phyloP scores from a whole-genome alignment of 441 rosid species.

The Adansonia grandidieri region DNA sequence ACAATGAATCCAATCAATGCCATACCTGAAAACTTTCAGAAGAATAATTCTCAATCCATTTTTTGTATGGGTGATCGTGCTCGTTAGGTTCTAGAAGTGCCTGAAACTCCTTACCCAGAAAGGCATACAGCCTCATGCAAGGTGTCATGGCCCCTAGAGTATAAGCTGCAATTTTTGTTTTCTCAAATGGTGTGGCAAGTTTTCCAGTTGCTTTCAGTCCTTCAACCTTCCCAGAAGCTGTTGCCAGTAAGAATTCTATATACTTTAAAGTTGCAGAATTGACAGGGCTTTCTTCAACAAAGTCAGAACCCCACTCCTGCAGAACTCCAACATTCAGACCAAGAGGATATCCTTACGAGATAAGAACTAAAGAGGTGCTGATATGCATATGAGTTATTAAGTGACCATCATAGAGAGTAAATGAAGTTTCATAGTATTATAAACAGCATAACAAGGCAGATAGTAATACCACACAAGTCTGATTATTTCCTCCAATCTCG shows the following conservation, averaged over 20 bases:
- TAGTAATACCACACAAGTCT: not conserved
- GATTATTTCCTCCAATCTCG: not conserved
- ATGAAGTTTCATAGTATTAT: not conserved
- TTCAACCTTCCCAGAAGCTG: slow-evolving; percentile 92
- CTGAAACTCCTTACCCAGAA: slow-evolving; percentile 68
- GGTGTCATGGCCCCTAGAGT: slow-evolving; percentile 91
- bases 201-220: slow-evolving; percentile 84
- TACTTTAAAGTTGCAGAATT: slow-evolving; percentile 75
- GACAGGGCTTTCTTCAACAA: slow-evolving; percentile 47
- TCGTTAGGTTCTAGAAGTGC: slow-evolving; percentile 47
- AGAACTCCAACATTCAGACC: slow-evolving; percentile 26
- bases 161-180: slow-evolving; percentile 89
- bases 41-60: slow-evolving; percentile 79
- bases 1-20: slow-evolving; percentile 19
- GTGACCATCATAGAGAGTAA: slow-evolving; percentile 6
- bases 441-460: slow-evolving; percentile 9
- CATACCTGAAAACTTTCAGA: slow-evolving; percentile 74
- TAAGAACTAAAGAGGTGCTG: not conserved
- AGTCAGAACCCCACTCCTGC: slow-evolving; percentile 88
- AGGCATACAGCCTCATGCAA: slow-evolving; percentile 88
- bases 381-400: not conserved
- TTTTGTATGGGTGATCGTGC: slow-evolving; percentile 68
- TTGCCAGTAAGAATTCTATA: slow-evolving; percentile 84
- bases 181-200: slow-evolving; percentile 89
- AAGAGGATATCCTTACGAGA: not conserved